Base-by-base conservation (phyloP, 352 stramenopile species). In the Blastocystis sp. region DNA sequence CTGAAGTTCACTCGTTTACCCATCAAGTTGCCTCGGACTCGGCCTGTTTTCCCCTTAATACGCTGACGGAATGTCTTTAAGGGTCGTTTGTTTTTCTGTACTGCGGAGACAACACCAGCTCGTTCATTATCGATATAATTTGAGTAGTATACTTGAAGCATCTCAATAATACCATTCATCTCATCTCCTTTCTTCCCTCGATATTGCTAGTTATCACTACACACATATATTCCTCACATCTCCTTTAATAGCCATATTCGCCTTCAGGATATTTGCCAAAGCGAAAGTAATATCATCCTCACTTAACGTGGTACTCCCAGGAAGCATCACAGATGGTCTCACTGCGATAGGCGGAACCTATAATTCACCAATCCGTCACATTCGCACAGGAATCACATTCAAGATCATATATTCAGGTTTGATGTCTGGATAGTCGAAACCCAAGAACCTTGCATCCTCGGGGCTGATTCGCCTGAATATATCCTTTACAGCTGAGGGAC, bases 1-100 rank as follows among this genome's bases (percentile, higher is more conserved):
- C 94, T 98, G 90, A 99, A 99, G 89, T 99, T 96, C 5, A 99
- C 96, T 91, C 97, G 95, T 90, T 99, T 99, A 74, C 97, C 97
- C 96, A 99, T 99, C 43, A 99, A 90, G 89, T 99, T 99, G 85
- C 96, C 96, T 89, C 97, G 94, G 88, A 99, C 97, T 80, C 97
- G 94, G 46, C 97, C 97, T 91, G 98, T 95, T 89, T 99, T 99
- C 66, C 94, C 93, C 71, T 83, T 83, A 37, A 99, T 89, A 63
- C 96, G 92, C 90, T 98, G 94, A 16, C 94, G 90, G 85, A 98
- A 90, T 16, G 96, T 98, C 91, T 99, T 99, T 32, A 99, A 91
- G 27, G 95, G 96, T 81, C 97, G 97, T 37, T 96, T 96, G 37
- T 92, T 97, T 29, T 95, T 94, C 89, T 99, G 96, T 37, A 95